Conservation (phyloP, 2,329 filamentous ascomycete species). For the Fusarium equiseti region DNA sequence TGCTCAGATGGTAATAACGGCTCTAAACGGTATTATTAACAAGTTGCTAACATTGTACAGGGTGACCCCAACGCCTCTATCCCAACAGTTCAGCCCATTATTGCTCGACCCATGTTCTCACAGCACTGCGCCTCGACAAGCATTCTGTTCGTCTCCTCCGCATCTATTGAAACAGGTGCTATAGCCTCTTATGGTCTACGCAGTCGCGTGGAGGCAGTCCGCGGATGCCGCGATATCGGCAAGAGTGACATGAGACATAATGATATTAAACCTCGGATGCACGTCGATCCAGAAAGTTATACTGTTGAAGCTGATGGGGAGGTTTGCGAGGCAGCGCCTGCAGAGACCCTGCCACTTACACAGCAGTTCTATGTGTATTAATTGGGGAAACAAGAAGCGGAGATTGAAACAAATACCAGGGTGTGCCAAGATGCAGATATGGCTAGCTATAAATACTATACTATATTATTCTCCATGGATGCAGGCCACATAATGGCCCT, state of each 20-base stretch:
- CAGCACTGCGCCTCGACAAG: conserved; percentile 77
- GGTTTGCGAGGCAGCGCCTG: conserved; percentile 79
- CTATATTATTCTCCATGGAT: conserved; percentile 11
- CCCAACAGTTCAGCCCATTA: conserved; percentile 86
- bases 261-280: conserved; percentile 85
- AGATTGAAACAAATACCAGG: conserved; percentile 2
- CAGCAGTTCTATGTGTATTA: conserved; percentile 84
- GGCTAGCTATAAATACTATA: background rate
- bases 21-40: background rate
- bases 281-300: conserved; percentile 92
- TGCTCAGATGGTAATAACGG: conserved; percentile 78
- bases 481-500: background rate
- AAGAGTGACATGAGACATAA: conserved; percentile 96
- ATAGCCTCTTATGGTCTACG: conserved; percentile 79
- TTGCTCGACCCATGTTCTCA: conserved; percentile 89
- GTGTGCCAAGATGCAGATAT: background rate
- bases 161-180: conserved; percentile 74
- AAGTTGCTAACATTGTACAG: conserved; percentile 54
- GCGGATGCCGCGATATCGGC: conserved; percentile 77
- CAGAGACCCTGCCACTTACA: conserved; percentile 77
- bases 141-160: conserved; percentile 85
- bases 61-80: conserved; percentile 87
- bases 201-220: conserved; percentile 85
- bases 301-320: conserved; percentile 85
- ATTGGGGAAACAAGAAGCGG: conserved; percentile 13